phyloP scores from a whole-genome alignment of 805 yeast genomes.

The Yarrowia keelungensis region DNA sequence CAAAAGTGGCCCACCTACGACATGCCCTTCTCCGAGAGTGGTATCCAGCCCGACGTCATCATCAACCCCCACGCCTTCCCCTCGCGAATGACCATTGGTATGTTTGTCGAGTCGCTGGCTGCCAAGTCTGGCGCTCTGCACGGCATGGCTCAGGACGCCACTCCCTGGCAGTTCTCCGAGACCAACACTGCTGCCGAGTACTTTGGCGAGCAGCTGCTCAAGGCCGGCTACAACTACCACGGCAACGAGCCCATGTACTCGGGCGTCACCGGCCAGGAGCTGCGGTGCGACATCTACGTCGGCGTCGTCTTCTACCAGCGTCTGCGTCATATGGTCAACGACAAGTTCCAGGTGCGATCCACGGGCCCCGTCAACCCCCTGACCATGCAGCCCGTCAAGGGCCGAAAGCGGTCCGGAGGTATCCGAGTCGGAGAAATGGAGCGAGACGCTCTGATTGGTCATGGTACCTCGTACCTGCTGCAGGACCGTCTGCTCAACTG shows the following conservation, averaged over 20 bases:
- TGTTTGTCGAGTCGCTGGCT: constrained; percentile 98
- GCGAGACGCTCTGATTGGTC: constrained; percentile 98
- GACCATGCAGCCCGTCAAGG: constrained; percentile 99
- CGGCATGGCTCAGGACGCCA: constrained; percentile 95
- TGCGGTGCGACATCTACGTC: constrained; percentile 92
- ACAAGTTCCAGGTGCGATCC: constrained; percentile 98
- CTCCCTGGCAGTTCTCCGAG: constrained; percentile 95
- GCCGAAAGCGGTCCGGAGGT: constrained; percentile 99
- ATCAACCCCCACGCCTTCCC: constrained; percentile 99
- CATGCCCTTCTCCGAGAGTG: constrained; percentile 95
- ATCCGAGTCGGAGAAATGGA: constrained; percentile 99
- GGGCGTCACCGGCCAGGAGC: constrained; percentile 97
- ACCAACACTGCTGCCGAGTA: constrained; percentile 95
- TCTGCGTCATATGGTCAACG: constrained; percentile 99
- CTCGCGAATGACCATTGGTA: constrained; percentile 99
- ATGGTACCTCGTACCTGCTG: constrained; percentile 92
- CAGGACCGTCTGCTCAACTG: constrained; percentile 96
- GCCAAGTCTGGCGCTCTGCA: constrained; percentile 98
- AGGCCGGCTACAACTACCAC: constrained; percentile 94
- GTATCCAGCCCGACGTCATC: constrained; percentile 96
- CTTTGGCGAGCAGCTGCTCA: constrained; percentile 88
- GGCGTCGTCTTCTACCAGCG: constrained; percentile 98
- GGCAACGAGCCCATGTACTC: constrained; percentile 99
- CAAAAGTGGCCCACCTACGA: constrained; percentile 97
- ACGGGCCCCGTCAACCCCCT: constrained; percentile 97